Evolutionary conservation across 176 grass and related monocot species (phyloP).

Genomic region (Cenchrus fungigraminus): DNA sequence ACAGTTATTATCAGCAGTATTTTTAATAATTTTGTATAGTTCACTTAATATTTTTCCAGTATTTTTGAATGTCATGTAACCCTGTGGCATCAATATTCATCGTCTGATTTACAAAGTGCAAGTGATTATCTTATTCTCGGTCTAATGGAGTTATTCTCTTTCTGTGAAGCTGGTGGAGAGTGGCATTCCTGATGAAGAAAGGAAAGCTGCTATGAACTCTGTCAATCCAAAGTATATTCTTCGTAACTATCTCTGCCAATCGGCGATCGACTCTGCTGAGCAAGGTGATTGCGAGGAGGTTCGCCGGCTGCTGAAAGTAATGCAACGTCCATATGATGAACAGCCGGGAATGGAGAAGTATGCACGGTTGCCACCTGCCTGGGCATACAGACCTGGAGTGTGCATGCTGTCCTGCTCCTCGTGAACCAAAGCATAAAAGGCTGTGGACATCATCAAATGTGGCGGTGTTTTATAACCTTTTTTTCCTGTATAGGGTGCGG

Average conservation of each 20-base stretch:
- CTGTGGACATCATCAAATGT: neutral
- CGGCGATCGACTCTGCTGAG: constrained; percentile 77
- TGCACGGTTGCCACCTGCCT: constrained; percentile 82
- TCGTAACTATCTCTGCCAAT: constrained; percentile 92
- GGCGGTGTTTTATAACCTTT: constrained; percentile 1
- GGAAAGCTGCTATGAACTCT: constrained; percentile 76
- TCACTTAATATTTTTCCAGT: neutral
- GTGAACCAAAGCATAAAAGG: constrained; percentile 34
- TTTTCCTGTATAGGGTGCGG: constrained; percentile 39
- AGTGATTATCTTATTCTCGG: neutral
- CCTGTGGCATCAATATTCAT: neutral
- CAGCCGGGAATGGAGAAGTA: constrained; percentile 94
- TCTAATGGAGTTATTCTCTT: constrained; percentile 9
- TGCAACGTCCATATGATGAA: constrained; percentile 82
- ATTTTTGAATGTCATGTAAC: neutral
- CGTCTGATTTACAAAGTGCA: neutral
- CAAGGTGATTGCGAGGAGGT: constrained; percentile 80
- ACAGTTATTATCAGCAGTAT: neutral
- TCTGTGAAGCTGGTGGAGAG: constrained; percentile 66
- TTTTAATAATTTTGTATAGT: neutral
- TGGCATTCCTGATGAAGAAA: constrained; percentile 66
- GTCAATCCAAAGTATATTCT: constrained; percentile 93
- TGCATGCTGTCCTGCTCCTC: constrained; percentile 98
- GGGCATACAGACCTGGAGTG: constrained; percentile 98
- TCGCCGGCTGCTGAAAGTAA: constrained; percentile 68